Conservation (phyloP, 1,139 yeast genomes). For the Geotrichum phurueaensis region DNA sequence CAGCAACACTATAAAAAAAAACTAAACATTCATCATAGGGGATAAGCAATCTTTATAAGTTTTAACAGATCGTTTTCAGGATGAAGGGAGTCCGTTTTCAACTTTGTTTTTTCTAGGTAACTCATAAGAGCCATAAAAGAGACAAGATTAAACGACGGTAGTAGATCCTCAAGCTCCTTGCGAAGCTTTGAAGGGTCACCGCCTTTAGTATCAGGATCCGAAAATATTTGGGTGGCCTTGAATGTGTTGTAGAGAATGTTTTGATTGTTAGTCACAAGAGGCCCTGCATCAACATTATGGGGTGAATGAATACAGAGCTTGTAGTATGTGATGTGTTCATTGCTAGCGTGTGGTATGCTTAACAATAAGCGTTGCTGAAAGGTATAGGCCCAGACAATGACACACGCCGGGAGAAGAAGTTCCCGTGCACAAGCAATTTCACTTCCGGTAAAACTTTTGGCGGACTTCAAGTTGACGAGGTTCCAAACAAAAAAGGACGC, state of each 20-base stretch:
- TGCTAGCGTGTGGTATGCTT: background rate
- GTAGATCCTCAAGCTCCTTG: background rate
- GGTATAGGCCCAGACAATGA: slow-evolving; percentile 10
- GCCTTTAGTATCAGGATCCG: background rate
- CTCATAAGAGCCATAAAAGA: slow-evolving; percentile 4
- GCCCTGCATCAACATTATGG: background rate
- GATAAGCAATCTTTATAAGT: background rate
- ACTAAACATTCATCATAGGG: background rate
- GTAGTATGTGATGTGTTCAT: background rate
- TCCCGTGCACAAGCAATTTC: slow-evolving; percentile 8
- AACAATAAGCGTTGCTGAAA: background rate
- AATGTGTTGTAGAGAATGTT: background rate
- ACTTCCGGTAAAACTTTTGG: slow-evolving; percentile 1
- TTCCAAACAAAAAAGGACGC: slow-evolving; percentile 3
- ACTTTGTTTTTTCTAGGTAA: slow-evolving; percentile 10
- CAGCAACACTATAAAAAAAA: background rate
- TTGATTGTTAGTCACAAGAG: background rate
- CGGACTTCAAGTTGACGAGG: background rate
- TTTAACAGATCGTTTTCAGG: background rate
- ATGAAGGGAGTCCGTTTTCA: background rate
- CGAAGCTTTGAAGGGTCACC: background rate
- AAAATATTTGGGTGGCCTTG: background rate
- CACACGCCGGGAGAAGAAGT: background rate
- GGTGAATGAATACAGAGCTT: slow-evolving; percentile 6
- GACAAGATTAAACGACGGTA: background rate